A percentile compares a stretch with the other conserved stretches of the same genome.
phyloP scores from a whole-genome alignment of 164 flowering plant species.

The Berberis vulgaris region DNA sequence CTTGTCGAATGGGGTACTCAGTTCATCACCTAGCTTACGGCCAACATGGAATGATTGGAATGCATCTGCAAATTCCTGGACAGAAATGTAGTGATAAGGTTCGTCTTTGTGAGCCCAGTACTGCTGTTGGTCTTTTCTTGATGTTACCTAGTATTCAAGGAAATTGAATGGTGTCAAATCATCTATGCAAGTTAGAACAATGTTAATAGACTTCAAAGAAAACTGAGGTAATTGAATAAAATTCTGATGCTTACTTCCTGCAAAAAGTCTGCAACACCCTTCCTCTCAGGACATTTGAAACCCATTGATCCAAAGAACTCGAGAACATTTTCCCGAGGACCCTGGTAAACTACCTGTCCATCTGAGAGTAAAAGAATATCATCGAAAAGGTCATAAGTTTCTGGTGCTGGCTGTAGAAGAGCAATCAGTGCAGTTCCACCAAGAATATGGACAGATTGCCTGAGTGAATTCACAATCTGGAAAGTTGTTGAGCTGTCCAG shows the following conservation, averaged over 20 bases:
- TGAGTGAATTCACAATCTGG: constrained; percentile 55
- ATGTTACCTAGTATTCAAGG: constrained; percentile 38
- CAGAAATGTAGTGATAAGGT: constrained; percentile 35
- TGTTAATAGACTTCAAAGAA: neutral
- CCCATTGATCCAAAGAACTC: constrained; percentile 12
- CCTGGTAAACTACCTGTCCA: constrained; percentile 61
- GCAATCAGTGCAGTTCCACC: constrained; percentile 61
- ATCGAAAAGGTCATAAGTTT: constrained; percentile 71
- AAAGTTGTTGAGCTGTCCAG: constrained; percentile 77
- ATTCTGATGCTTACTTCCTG: constrained; percentile 1
- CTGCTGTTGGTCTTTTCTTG: constrained; percentile 56
- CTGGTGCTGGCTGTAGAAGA: constrained; percentile 86
- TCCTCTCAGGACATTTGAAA: constrained; percentile 9
- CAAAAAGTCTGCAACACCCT: constrained; percentile 19
- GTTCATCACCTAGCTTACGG: constrained; percentile 27
- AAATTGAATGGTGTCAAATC: neutral
- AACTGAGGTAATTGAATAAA: neutral
- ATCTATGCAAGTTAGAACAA: neutral
- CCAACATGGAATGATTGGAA: constrained; percentile 51
- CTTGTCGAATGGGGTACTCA: constrained; percentile 40
- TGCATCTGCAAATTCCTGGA: constrained; percentile 41
- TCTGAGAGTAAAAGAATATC: constrained; percentile 71
- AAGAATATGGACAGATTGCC: constrained; percentile 47
- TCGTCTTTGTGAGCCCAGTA: constrained; percentile 44
- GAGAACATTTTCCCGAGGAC: constrained; percentile 5